Percentiles rank a stretch among this genome's conserved stretches.
Conservation (phyloP, 176 grass and related monocot genomes). For the Lolium multiflorum region DNA sequence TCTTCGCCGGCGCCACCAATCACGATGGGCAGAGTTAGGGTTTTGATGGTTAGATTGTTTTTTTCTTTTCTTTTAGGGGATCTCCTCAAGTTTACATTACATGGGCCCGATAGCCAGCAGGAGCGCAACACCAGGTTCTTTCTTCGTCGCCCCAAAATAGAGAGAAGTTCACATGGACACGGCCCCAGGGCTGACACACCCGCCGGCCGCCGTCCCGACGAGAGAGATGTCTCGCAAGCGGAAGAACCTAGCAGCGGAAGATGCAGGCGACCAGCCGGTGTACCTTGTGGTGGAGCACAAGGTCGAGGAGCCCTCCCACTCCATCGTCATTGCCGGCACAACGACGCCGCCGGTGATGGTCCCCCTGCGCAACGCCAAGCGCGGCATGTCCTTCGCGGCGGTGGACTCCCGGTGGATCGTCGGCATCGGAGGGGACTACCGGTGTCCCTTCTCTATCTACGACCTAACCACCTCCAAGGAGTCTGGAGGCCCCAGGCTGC, state of each 20-base stretch:
- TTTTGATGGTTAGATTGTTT: no score
- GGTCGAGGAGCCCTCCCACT: background rate
- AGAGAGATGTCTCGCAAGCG: background rate
- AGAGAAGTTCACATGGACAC: no score
- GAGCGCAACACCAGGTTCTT: no score
- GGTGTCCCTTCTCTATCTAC: background rate
- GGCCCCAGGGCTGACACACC: no score
- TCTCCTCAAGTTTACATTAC: no score
- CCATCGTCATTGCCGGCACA: background rate
- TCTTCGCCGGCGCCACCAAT: no score
- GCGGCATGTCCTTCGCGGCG: background rate
- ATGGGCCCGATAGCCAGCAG: no score
- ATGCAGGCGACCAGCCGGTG: background rate
- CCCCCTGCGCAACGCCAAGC: background rate
- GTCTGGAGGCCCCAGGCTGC: background rate
- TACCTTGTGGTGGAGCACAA: background rate
- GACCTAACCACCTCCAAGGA: background rate
- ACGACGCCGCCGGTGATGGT: background rate
- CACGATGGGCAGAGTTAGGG: no score
- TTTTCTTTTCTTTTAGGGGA: no score
- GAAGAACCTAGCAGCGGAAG: background rate
- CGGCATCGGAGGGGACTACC: background rate
- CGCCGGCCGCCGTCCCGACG: background rate
- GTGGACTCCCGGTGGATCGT: constrained; percentile 10
- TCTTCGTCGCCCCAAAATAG: no score